Percentiles rank a stretch among this genome's conserved stretches.
phyloP scores from a whole-genome alignment of 139 green algal species.

The Trebouxia sp. region DNA sequence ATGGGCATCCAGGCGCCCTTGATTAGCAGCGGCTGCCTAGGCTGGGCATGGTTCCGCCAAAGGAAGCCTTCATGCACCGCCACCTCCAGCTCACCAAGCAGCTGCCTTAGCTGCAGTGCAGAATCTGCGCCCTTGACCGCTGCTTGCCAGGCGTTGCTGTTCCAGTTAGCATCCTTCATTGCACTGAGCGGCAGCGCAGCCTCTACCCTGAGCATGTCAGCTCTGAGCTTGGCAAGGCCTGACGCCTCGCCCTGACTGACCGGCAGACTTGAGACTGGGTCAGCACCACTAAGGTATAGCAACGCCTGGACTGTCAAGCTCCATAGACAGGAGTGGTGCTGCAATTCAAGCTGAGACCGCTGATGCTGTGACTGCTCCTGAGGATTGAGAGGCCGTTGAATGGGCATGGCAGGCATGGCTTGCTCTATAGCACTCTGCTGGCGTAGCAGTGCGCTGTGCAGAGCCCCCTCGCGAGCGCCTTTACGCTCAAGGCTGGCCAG shows the following conservation, averaged over 20 bases:
- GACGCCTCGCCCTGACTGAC: neutral
- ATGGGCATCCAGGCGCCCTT: constrained; percentile 62
- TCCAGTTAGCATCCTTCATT: neutral
- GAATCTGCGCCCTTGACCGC: constrained; percentile 30
- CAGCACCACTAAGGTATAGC: neutral
- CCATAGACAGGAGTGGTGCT: neutral
- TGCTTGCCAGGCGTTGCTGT: constrained; percentile 8
- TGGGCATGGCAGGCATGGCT: constrained; percentile 40
- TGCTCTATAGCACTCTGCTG: constrained; percentile 24
- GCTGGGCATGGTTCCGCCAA: constrained; percentile 35
- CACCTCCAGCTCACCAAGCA: constrained; percentile 63
- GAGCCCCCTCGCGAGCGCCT: constrained; percentile 57
- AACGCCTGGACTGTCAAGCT: neutral
- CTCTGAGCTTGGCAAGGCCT: constrained; percentile 44
- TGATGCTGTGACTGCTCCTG: constrained; percentile 12
- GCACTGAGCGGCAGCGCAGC: constrained; percentile 40
- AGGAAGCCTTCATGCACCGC: constrained; percentile 40
- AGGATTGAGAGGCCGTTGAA: neutral
- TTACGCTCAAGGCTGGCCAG: constrained; percentile 50
- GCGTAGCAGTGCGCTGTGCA: constrained; percentile 48
- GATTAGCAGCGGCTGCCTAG: constrained; percentile 50
- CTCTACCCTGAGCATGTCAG: constrained; percentile 50
- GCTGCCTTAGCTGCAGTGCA: constrained; percentile 43
- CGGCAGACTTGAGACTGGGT: neutral
- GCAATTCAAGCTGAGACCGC: neutral